phyloP scores from a whole-genome alignment of 768 basidiomycete species.

The Artomyces pyxidatus region DNA sequence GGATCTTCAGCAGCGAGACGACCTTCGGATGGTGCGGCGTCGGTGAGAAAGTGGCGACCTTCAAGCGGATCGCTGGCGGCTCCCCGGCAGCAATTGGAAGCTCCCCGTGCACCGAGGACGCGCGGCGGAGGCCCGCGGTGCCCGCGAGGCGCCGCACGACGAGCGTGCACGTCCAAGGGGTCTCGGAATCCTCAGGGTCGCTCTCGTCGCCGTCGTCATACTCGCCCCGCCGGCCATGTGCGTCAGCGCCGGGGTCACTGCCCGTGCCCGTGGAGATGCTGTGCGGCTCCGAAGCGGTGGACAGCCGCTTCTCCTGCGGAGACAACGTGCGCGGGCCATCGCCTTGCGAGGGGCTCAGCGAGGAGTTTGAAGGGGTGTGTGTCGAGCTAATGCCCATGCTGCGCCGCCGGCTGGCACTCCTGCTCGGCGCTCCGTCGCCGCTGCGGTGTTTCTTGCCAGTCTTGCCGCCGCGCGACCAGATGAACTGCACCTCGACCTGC shows the following conservation, averaged over 20 bases:
- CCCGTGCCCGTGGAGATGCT: slow-evolving; percentile 10
- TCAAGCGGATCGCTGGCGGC: slow-evolving; percentile 31
- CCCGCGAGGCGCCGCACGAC: slow-evolving; percentile 41
- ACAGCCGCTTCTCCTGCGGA: slow-evolving; percentile 6
- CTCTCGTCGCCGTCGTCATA: slow-evolving; percentile 67
- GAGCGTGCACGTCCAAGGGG: slow-evolving; percentile 90
- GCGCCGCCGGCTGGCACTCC: neutral
- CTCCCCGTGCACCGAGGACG: slow-evolving; percentile 5
- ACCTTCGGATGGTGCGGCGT: slow-evolving; percentile 96
- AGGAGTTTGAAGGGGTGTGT: slow-evolving; percentile 1
- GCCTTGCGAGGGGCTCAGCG: neutral
- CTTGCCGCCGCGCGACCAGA: slow-evolving; percentile 59
- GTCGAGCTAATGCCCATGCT: neutral
- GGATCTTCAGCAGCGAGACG: slow-evolving; percentile 84
- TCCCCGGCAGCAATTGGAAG: slow-evolving; percentile 1
- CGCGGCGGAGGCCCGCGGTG: slow-evolving; percentile 5
- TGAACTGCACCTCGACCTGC: slow-evolving; percentile 64
- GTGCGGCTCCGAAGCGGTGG: slow-evolving; percentile 5
- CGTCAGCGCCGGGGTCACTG: slow-evolving; percentile 2
- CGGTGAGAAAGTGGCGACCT: slow-evolving; percentile 80
- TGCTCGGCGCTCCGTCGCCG: neutral
- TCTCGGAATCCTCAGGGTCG: slow-evolving; percentile 94
- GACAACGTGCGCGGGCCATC: neutral
- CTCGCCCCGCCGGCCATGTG: slow-evolving; percentile 4
- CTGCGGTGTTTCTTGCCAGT: slow-evolving; percentile 9